Conservation (phyloP, 2,329 filamentous ascomycete genomes). For the Exophiala spinifera region DNA sequence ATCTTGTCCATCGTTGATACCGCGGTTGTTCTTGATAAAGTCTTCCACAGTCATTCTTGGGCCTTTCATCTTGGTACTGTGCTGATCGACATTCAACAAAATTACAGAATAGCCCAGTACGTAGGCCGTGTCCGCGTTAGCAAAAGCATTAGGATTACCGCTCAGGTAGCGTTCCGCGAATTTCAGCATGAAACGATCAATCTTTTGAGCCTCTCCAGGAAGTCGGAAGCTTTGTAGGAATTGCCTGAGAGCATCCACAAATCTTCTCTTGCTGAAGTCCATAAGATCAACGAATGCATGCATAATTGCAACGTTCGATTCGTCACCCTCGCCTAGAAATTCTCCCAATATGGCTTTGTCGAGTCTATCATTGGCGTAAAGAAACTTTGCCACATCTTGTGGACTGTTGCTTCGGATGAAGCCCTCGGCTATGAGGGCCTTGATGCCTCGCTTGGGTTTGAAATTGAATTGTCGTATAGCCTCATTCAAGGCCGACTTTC, state of each 20-base stretch:
- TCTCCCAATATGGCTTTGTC: constrained; percentile 93
- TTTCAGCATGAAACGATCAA: constrained; percentile 98
- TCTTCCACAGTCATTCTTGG: constrained; percentile 92
- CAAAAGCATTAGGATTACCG: constrained; percentile 94
- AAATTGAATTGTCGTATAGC: constrained; percentile 93
- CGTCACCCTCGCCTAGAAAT: constrained; percentile 88
- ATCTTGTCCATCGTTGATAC: constrained; percentile 95
- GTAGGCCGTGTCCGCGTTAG: constrained; percentile 96
- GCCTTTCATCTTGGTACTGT: constrained; percentile 78
- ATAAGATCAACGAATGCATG: constrained; percentile 94
- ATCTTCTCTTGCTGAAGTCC: constrained; percentile 87
- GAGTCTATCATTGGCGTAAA: constrained; percentile 75
- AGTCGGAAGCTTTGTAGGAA: constrained; percentile 94
- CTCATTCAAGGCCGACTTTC: constrained; percentile 87
- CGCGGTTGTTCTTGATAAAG: constrained; percentile 98
- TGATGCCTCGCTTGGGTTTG: constrained; percentile 93
- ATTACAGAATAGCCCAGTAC: constrained; percentile 96
- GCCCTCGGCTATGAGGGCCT: constrained; percentile 74
- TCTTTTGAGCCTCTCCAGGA: constrained; percentile 96
- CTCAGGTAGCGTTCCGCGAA: constrained; percentile 95
- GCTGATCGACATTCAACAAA: constrained; percentile 91
- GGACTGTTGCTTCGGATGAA: constrained; percentile 80
- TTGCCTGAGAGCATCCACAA: constrained; percentile 85
- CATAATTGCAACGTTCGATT: constrained; percentile 95
- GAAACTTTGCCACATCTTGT: constrained; percentile 78